Base-by-base conservation (phyloP, 495 filamentous ascomycete species). In the Letharia columbiana region DNA sequence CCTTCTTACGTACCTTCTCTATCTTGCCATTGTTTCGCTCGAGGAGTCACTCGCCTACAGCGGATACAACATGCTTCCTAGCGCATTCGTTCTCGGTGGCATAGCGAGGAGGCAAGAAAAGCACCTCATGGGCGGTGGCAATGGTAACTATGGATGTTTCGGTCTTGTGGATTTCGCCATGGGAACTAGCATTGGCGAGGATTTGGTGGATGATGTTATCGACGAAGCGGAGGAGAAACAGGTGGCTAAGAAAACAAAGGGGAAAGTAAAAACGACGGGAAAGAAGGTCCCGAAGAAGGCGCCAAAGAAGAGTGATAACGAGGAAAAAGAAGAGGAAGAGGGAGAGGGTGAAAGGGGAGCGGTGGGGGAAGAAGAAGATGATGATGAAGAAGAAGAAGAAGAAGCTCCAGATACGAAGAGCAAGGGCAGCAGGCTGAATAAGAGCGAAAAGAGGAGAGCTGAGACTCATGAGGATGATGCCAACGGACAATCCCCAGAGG, bases 11-110 rank as follows among this genome's bases (percentile, higher is more conserved):
- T 96, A 86, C 78, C 80, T 91, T 60, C 47, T 92, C 31, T 88
- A 90, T 66, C 74, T 90, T 18, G 77, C 82, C 2, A 56, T 91
- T 45, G 77, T 87, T 58, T 91, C 89, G 0, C 62, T 94, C 4
- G 90, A 96, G 69, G 91, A 96, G 69, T 86, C 85, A 4, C 82
- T 92, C 66, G 79, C 86, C 4, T 88, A 87, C 75, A 91, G 85
- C 8, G 92, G 92, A 23, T 97, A 96, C 76, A 84, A 77, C 17
- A 74, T 86, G 8, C 77, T 93, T 9, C 91, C 91, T 17, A 89
- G 79, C 2, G 79, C 83, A 1, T 87, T 93, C 40, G 76, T 95
- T 57, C 77, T 96, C 59, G 83, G 86, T 1, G 89, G 91, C 2
- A 87, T 95, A 70, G 84, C 90, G 18, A 79, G 84, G 64, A 80